These are phyloP conservation scores for Globisporangium spinosum DNA, from an alignment of 352 stramenopile genomes.

Conservation along the genomic window DNA sequence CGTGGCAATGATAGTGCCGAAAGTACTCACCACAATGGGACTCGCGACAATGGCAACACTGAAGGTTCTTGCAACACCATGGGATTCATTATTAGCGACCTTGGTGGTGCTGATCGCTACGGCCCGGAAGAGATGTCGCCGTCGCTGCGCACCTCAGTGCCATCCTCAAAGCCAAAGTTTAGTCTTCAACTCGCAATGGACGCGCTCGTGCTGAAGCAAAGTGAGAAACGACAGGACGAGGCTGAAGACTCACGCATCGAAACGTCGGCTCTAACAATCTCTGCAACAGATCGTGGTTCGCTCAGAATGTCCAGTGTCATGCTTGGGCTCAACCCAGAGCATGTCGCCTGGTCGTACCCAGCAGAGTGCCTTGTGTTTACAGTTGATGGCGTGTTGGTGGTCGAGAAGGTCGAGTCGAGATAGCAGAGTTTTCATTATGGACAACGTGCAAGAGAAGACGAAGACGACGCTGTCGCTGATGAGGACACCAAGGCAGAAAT, in stretches of 20 bases:
- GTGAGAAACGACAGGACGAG: not conserved
- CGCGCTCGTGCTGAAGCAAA: conserved; percentile 22
- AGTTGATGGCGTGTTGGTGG: conserved; percentile 21
- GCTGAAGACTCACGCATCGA: not conserved
- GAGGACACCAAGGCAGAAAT: conserved; percentile 19
- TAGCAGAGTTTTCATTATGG: conserved; percentile 23
- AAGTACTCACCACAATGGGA: not conserved
- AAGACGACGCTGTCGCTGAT: not conserved
- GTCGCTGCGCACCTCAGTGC: conserved; percentile 16
- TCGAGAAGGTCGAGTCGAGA: conserved; percentile 35
- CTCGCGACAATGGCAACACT: not conserved
- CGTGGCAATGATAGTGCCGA: not conserved
- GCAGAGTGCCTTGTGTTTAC: conserved; percentile 32
- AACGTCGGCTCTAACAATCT: conserved; percentile 7
- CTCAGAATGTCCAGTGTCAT: conserved; percentile 12
- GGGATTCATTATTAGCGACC: not conserved
- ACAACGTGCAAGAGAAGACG: not conserved
- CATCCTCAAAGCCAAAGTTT: conserved; percentile 34
- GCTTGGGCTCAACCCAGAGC: conserved; percentile 12
- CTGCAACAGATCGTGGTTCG: not conserved
- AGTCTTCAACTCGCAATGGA: conserved; percentile 33
- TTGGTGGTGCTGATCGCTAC: not conserved
- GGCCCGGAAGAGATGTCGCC: conserved; percentile 19
- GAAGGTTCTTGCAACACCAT: not conserved
- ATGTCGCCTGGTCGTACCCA: conserved; percentile 31